Conservation (phyloP, 192 early-diverging fungal species). For the Coemansia sp. region DNA sequence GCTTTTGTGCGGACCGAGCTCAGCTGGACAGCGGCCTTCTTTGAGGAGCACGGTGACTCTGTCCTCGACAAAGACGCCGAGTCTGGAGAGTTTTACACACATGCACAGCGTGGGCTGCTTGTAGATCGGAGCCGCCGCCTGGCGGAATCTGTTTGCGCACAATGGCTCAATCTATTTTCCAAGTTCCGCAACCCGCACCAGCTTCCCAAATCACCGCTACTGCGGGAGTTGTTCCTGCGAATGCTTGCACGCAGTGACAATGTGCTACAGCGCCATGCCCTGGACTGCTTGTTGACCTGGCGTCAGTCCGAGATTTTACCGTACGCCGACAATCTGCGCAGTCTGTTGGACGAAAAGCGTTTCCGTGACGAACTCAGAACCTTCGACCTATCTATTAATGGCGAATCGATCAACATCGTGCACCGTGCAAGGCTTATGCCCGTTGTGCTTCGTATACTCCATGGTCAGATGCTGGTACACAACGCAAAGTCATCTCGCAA, state of each 20-base stretch:
- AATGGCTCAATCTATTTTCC: conserved; percentile 41
- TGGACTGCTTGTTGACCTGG: conserved; percentile 87
- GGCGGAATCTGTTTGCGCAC: conserved; percentile 17
- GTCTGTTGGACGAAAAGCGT: conserved; percentile 76
- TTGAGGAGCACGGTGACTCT: conserved; percentile 9
- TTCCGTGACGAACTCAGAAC: conserved; percentile 90
- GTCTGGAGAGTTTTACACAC: conserved; percentile 5
- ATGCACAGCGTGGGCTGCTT: conserved; percentile 24
- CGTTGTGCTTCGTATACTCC: conserved; percentile 78
- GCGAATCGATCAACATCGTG: conserved; percentile 59
- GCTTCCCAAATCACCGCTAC: conserved; percentile 17
- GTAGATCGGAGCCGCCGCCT: conserved; percentile 18
- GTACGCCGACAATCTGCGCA: conserved; percentile 75
- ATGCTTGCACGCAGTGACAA: conserved; percentile 81
- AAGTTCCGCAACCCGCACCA: conserved; percentile 39
- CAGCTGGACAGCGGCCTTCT: conserved; percentile 39
- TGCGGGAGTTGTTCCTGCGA: conserved; percentile 57
- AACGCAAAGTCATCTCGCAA: conserved; percentile 73
- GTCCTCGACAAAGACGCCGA: conserved; percentile 14
- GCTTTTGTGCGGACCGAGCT: conserved; percentile 47
- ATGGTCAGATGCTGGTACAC: conserved; percentile 84
- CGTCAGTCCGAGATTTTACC: conserved; percentile 63
- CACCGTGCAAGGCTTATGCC: conserved; percentile 74
- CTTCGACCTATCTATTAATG: conserved; percentile 66
- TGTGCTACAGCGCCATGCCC: conserved; percentile 71